Conservation (phyloP, 345 rosid genomes). For the Camelina sativa region DNA sequence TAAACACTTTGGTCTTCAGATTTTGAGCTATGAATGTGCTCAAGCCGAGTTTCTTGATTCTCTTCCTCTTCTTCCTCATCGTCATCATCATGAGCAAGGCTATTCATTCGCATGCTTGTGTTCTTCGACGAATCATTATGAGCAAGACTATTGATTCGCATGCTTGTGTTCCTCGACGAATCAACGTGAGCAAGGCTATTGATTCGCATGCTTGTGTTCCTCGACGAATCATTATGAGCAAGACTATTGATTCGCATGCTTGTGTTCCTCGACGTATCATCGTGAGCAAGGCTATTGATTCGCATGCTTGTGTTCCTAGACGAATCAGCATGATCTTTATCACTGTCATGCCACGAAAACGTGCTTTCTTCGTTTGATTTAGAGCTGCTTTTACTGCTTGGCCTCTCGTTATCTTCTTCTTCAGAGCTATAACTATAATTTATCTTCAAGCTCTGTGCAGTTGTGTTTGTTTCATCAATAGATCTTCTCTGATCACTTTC, state of each 20-base stretch:
- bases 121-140: not conserved
- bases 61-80: not conserved
- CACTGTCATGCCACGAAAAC: conserved; percentile 26
- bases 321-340: conserved; percentile 27
- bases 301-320: conserved; percentile 25
- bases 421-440: conserved; percentile 43
- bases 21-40: conserved; percentile 40
- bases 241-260: conserved; percentile 29
- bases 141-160: conserved; percentile 19
- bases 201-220: conserved; percentile 28
- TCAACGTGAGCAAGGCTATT: conserved; percentile 28
- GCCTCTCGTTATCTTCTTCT: conserved; percentile 36
- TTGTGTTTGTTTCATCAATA: conserved; percentile 32
- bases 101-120: too few relatives aligned
- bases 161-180: conserved; percentile 25
- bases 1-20: conserved; percentile 27
- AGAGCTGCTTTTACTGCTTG: conserved; percentile 34
- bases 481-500: conserved; percentile 25
- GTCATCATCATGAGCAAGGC: too few relatives aligned
- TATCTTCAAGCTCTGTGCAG: conserved; percentile 44
- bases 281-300: conserved; percentile 27
- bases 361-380: conserved; percentile 31
- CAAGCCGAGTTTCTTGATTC: conserved; percentile 30
- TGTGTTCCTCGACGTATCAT: conserved; percentile 19
- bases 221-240: conserved; percentile 8